Conservation (phyloP, 2,329 filamentous ascomycete genomes). For the Venturia oleaginea region DNA sequence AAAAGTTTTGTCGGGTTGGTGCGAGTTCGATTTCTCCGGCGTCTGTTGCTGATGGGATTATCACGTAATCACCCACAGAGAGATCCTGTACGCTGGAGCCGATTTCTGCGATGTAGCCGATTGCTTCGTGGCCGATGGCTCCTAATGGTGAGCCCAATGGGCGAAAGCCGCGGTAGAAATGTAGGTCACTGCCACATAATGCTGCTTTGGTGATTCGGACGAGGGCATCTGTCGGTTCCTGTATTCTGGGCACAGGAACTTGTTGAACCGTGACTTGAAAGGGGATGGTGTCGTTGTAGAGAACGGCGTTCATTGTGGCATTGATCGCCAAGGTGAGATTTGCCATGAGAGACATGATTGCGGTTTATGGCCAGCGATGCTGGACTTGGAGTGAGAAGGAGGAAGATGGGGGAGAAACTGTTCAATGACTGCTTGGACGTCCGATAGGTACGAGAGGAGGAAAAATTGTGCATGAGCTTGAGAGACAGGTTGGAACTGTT, state of each 20-base stretch:
- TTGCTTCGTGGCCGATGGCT: slow-evolving; percentile 16
- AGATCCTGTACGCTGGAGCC: slow-evolving; percentile 13
- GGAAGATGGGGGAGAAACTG: too few relatives aligned
- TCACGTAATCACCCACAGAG: slow-evolving; percentile 15
- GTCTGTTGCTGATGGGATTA: slow-evolving; percentile 14
- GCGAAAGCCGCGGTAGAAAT: slow-evolving; percentile 23
- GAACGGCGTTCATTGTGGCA: background rate
- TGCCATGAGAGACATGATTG: background rate
- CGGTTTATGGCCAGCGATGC: background rate
- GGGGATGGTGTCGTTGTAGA: background rate
- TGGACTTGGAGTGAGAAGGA: background rate
- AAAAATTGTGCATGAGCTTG: background rate
- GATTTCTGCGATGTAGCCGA: slow-evolving; percentile 15
- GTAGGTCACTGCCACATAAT: slow-evolving; percentile 31
- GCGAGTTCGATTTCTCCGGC: slow-evolving; percentile 14
- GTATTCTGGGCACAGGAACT: background rate
- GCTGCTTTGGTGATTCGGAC: slow-evolving; percentile 27
- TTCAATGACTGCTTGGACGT: too few relatives aligned
- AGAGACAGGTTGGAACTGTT: background rate
- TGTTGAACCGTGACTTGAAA: slow-evolving; percentile 12
- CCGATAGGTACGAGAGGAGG: background rate
- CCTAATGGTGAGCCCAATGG: background rate
- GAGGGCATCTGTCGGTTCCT: slow-evolving; percentile 26
- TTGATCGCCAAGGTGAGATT: background rate
- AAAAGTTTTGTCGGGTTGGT: background rate